A percentile compares a stretch with the other conserved stretches of the same genome.
phyloP scores from a whole-genome alignment of 2,329 filamentous ascomycete species.

The Exophiala spinifera region DNA sequence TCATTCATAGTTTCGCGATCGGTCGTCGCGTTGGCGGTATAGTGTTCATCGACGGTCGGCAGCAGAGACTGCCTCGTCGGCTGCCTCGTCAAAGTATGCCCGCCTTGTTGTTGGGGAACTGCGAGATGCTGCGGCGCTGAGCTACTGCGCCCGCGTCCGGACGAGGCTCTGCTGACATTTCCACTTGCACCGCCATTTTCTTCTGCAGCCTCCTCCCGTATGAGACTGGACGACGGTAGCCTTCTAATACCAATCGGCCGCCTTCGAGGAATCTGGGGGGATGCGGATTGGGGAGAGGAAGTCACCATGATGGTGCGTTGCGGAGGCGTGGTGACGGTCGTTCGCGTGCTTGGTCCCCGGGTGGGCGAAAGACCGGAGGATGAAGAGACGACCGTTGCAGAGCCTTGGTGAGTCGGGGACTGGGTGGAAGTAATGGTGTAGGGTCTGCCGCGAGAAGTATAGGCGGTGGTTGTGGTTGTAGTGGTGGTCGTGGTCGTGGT shows the following conservation, averaged over 20 bases:
- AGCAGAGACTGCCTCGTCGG: constrained; percentile 23
- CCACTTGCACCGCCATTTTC: constrained; percentile 6
- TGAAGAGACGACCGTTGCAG: constrained; percentile 8
- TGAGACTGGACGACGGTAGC: constrained; percentile 18
- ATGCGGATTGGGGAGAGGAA: background rate
- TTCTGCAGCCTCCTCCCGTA: background rate
- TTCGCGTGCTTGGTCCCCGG: constrained; percentile 14
- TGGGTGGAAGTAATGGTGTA: constrained; percentile 21
- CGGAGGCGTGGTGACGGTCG: constrained; percentile 7
- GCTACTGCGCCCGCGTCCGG: constrained; percentile 18
- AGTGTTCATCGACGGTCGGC: constrained; percentile 22
- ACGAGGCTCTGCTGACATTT: constrained; percentile 11
- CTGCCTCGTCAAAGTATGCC: constrained; percentile 16
- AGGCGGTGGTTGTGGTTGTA: constrained; percentile 17
- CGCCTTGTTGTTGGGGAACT: background rate
- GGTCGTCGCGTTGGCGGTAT: constrained; percentile 4
- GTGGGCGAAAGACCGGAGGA: background rate
- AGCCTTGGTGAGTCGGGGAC: constrained; percentile 5
- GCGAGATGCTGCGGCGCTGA: constrained; percentile 24
- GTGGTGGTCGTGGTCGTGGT: constrained; percentile 12
- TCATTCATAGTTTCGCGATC: constrained; percentile 21
- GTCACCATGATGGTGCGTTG: background rate
- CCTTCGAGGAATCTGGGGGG: constrained; percentile 1
- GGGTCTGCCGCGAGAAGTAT: constrained; percentile 19
- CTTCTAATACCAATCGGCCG: constrained; percentile 27